phyloP scores from a whole-genome alignment of 768 basidiomycete species.

The Phallus indusiatus region DNA sequence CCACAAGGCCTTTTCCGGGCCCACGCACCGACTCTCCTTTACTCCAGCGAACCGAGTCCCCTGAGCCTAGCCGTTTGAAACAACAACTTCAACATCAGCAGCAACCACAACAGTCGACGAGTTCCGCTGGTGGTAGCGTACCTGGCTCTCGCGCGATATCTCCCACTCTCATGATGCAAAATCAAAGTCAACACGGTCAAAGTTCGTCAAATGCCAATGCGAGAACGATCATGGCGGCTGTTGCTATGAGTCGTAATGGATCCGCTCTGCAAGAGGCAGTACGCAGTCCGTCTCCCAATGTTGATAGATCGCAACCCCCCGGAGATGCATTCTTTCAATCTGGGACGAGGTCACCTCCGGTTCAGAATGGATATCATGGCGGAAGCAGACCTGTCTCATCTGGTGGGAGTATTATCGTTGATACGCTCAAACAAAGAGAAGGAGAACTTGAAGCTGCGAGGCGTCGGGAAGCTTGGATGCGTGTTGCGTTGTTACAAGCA shows the following conservation, averaged over 20 bases:
- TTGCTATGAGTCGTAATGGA: conserved; percentile 45
- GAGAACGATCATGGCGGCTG: conserved; percentile 42
- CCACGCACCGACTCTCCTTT: conserved; percentile 4
- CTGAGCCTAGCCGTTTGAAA: not conserved
- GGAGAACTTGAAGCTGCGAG: conserved; percentile 67
- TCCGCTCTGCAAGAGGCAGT: conserved; percentile 30
- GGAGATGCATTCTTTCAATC: conserved; percentile 48
- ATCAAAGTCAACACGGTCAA: too few species aligned
- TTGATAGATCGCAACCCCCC: conserved; percentile 47
- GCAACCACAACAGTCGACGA: not conserved
- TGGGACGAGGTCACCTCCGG: conserved; percentile 18
- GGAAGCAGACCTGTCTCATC: conserved; percentile 39
- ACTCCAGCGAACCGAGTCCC: conserved; percentile 4
- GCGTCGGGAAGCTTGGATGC: conserved; percentile 81
- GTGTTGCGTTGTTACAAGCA: conserved; percentile 66
- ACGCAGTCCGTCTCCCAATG: conserved; percentile 48
- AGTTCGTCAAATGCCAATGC: conserved; percentile 9
- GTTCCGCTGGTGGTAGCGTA: not conserved
- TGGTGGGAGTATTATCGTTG: conserved; percentile 62
- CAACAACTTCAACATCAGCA: too few species aligned
- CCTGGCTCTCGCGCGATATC: conserved; percentile 7
- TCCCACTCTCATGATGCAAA: conserved; percentile 1
- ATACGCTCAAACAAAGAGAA: conserved; percentile 75
- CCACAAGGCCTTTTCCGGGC: not conserved
- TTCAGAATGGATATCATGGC: conserved; percentile 32